Base-by-base conservation (phyloP, 257 asterid species). In the Ballota nigra region DNA sequence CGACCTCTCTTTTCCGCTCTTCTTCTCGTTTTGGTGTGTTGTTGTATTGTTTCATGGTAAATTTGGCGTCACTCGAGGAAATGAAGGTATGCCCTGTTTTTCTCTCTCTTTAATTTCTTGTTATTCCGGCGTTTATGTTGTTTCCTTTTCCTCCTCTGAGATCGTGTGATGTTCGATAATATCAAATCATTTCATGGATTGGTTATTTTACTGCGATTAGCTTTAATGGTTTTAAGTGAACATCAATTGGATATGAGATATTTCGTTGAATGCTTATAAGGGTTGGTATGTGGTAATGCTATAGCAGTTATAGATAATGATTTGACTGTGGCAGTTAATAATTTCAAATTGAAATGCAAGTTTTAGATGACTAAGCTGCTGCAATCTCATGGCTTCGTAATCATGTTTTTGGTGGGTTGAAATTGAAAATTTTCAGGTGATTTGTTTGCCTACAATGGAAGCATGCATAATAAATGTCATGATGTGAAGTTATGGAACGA, bases 61-160 rank as follows among this genome's bases (percentile, higher is more conserved):
- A 70, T 80, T 86, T 75, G 85, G 86, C 69, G 81, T 87, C 79
- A 75, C 90, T 73, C 76, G 88, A 38, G 91, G 90, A 29, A 86
- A 84, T 58, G 87, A 81, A 86, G 93, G 97, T 93, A 78, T 62
- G n/a, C 31, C 20, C 68, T 40, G 29, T 18, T 63, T 47, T 7
- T 55, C 8, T 26, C 7, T 19, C 47, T 57, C 38, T 18, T 7
- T 62, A 55, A 16, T 10, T 33, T 58, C 68, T 57, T 68, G 57
- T 68, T 45, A 26, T 56, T 58, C 52, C 20, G 51, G 41, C 51
- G 8, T 43, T 15, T 67, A 11, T 52, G 20, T 20, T 65, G 18
- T 29, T 41, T 12, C 22, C 51, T 15, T 52, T 13, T 23, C 28
- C 47, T 19, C 16, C n/a, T 22, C 6, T 34, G 26, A 0, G 63